Evolutionary conservation across 2,329 filamentous ascomycete species (phyloP).

Genomic region (Neonectria coccinea): DNA sequence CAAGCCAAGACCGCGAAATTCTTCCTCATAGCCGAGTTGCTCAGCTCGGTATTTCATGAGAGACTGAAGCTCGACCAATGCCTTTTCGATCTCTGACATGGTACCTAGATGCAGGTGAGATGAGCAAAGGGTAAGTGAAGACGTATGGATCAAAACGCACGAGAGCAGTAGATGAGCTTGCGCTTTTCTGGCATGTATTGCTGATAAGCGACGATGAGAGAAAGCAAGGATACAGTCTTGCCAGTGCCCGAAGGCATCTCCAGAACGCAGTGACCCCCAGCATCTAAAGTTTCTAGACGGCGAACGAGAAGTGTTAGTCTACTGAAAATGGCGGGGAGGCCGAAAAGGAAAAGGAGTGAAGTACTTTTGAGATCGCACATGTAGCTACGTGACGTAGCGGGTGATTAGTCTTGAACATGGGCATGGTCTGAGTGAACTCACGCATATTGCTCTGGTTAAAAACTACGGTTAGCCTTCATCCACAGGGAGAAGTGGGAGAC

Average conservation of each 20-base stretch:
- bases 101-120: conserved; percentile 65
- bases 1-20: conserved; percentile 90
- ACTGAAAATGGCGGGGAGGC: background rate
- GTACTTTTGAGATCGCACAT: conserved; percentile 70
- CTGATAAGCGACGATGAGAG: conserved; percentile 96
- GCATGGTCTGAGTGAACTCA: conserved; percentile 45
- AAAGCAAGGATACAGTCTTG: conserved; percentile 95
- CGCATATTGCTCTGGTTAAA: conserved; percentile 65
- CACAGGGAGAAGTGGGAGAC: conserved; percentile 6
- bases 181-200: conserved; percentile 91
- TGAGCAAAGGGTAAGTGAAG: conserved; percentile 19
- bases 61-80: conserved; percentile 87
- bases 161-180: conserved; percentile 98
- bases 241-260: conserved; percentile 99
- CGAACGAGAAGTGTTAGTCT: conserved; percentile 13
- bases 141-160: conserved; percentile 54
- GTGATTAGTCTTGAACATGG: conserved; percentile 12
- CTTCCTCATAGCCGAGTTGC: conserved; percentile 89
- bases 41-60: conserved; percentile 95
- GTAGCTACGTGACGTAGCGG: conserved; percentile 53
- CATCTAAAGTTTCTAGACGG: conserved; percentile 80
- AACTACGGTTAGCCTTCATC: conserved; percentile 25
- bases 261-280: conserved; percentile 92
- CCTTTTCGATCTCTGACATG: conserved; percentile 99
- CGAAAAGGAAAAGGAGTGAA: background rate